phyloP scores from a whole-genome alignment of 1,284 basidiomycete genomes.

The Cryptococcus sp. region DNA sequence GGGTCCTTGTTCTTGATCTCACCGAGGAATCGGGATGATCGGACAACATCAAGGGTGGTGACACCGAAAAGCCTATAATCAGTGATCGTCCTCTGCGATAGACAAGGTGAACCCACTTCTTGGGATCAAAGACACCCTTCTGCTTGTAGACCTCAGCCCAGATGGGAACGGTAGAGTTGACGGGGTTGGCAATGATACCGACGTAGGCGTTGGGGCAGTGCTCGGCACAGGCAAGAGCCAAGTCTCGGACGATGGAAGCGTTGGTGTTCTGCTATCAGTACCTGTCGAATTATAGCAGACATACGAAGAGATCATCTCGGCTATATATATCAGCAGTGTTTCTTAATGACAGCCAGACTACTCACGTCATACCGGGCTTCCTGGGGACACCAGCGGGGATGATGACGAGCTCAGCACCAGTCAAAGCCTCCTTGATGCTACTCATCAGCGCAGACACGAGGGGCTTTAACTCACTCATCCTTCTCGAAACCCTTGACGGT shows the following conservation, averaged over 20 bases:
- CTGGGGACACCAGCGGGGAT: slow-evolving; percentile 97
- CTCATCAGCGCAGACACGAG: slow-evolving; percentile 48
- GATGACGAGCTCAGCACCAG: slow-evolving; percentile 82
- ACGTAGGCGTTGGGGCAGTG: slow-evolving; percentile 86
- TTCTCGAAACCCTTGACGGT: slow-evolving; percentile 60
- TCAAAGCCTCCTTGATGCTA: slow-evolving; percentile 76
- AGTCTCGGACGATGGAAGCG: slow-evolving; percentile 90
- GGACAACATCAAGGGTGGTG: slow-evolving; percentile 96
- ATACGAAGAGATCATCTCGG: slow-evolving; percentile 48
- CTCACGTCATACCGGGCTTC: slow-evolving; percentile 82
- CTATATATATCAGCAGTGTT: slow-evolving; percentile 9
- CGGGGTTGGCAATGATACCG: slow-evolving; percentile 93
- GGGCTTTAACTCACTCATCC: slow-evolving; percentile 40
- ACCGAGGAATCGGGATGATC: slow-evolving; percentile 89
- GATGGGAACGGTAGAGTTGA: slow-evolving; percentile 97
- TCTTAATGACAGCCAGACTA: slow-evolving; percentile 51
- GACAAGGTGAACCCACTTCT: slow-evolving; percentile 55
- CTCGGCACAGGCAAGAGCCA: slow-evolving; percentile 83
- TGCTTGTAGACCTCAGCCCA: slow-evolving; percentile 94
- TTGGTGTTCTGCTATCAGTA: slow-evolving; percentile 58
- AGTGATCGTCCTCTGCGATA: neutral
- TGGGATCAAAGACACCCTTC: slow-evolving; percentile 83
- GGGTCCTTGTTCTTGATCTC: slow-evolving; percentile 66
- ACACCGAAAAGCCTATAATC: slow-evolving; percentile 81
- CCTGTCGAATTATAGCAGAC: slow-evolving; percentile 4